A percentile compares a stretch with the other conserved stretches of the same genome.
Evolutionary conservation across 805 yeast species (phyloP).

Genomic region (Candida fluviatilis): DNA sequence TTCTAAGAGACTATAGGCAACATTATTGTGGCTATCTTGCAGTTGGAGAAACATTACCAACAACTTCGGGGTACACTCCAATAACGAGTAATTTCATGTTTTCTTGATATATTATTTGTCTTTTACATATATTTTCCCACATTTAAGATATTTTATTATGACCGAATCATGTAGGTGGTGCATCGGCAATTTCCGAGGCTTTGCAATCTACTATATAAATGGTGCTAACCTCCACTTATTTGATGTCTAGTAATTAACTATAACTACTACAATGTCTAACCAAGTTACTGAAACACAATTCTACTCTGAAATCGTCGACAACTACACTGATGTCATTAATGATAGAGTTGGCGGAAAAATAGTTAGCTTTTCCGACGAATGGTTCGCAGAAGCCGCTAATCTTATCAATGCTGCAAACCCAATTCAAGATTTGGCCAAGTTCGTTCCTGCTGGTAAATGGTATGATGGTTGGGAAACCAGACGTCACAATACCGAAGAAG

Average conservation of each 20-base stretch:
- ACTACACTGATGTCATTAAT: slow-evolving; percentile 76
- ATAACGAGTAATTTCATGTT: too few relatives aligned
- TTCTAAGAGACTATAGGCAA: too few relatives aligned
- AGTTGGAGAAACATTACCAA: too few relatives aligned
- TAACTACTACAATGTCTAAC: slow-evolving; percentile 12
- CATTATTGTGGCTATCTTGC: too few relatives aligned
- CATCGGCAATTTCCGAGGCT: too few relatives aligned
- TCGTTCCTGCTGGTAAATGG: slow-evolving; percentile 90
- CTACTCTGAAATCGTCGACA: slow-evolving; percentile 42
- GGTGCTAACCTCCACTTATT: not conserved
- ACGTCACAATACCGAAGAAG: slow-evolving; percentile 79
- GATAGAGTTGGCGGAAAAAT: slow-evolving; percentile 79
- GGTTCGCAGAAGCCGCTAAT: slow-evolving; percentile 93
- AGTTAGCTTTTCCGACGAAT: slow-evolving; percentile 73
- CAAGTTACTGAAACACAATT: slow-evolving; percentile 32
- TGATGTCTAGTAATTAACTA: too few relatives aligned
- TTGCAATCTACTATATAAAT: not conserved
- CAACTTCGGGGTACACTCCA: too few relatives aligned
- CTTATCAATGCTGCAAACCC: slow-evolving; percentile 79
- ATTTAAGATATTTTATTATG: too few relatives aligned
- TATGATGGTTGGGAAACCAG: slow-evolving; percentile 99
- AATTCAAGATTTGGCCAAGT: slow-evolving; percentile 73
- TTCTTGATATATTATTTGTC: not conserved
- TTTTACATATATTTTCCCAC: too few relatives aligned
- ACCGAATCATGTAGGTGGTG: not conserved